A percentile compares a stretch with the other conserved stretches of the same genome.
phyloP scores from a whole-genome alignment of 805 yeast genomes.

The Suhomyces sp. region DNA sequence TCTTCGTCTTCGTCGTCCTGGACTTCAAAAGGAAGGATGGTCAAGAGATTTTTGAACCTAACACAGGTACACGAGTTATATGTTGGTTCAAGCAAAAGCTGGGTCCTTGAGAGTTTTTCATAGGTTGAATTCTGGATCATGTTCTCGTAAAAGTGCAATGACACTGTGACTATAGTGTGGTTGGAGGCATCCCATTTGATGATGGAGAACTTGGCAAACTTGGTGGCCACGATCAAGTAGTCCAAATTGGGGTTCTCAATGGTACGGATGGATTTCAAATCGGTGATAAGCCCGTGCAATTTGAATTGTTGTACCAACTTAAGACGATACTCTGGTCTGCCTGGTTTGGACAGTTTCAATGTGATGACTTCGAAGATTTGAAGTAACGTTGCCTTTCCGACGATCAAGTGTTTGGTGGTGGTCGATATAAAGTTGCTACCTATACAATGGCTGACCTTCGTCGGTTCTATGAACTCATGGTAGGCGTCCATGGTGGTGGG shows the following conservation, averaged over 20 bases:
- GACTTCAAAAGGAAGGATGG: constrained; percentile 63
- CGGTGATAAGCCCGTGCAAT: constrained; percentile 68
- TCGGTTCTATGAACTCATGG: constrained; percentile 73
- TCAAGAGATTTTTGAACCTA: constrained; percentile 65
- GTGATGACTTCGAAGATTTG: constrained; percentile 54
- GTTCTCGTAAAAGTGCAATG: constrained; percentile 85
- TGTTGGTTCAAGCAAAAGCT: constrained; percentile 62
- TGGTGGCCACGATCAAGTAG: constrained; percentile 63
- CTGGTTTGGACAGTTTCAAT: constrained; percentile 15
- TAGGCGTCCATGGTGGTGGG: constrained; percentile 65
- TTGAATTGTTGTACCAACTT: constrained; percentile 59
- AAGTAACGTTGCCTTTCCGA: constrained; percentile 69
- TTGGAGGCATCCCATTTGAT: constrained; percentile 62
- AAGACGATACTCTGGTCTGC: constrained; percentile 25
- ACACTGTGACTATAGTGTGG: constrained; percentile 64
- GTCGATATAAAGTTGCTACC: constrained; percentile 51
- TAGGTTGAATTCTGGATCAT: constrained; percentile 52
- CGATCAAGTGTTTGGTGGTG: constrained; percentile 53
- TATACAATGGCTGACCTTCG: constrained; percentile 64
- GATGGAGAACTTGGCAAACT: constrained; percentile 74
- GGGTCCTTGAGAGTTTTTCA: constrained; percentile 41
- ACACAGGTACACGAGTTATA: constrained; percentile 51
- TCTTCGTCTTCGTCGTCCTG: constrained; percentile 42
- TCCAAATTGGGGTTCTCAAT: constrained; percentile 51
- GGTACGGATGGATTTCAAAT: constrained; percentile 50